Evolutionary conservation across 2,329 filamentous ascomycete species (phyloP), one percentile per base, ranked within the genome.

Genomic region (Saccharata proteae): DNA sequence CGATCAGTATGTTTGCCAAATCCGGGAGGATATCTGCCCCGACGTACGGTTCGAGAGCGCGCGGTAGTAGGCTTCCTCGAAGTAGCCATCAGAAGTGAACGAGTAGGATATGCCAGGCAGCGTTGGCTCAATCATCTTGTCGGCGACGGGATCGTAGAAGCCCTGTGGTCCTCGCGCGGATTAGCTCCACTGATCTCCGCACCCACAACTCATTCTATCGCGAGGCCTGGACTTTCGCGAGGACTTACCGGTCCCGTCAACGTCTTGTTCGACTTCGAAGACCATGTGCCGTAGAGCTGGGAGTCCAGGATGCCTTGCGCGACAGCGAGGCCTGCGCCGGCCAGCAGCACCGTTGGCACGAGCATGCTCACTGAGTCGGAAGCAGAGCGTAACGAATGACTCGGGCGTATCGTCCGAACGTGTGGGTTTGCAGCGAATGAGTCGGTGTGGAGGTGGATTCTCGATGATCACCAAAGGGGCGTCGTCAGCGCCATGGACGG

Each of bases 81-180:
- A 83, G 52, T 66, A 64, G 14, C 77, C 77, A 48, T 80, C 71
- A 23, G 55, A 60, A 4, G 74, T 76, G 54, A 83, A 83, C 8
- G 78, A 82, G 57, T 80, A 83, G 11, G 77, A 80, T 40, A 80
- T 78, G 15, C 78, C 78, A 0, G 77, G 71, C 6, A 57, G 20
- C 20, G 47, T 59, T 11, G 78, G 78, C 52, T 83, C 78, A 41
- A 71, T 69, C 38, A 83, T 63, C 39, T 60, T 61, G 44, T 82
- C 78, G 34, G 71, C 66, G 30, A 72, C 57, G 4, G 75, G 72
- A 53, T 82, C 69, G 46, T 80, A 82, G 55, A 82, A 81, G 44
- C 64, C 69, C 77, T 81, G 36, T 15, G 16, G n/a, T n/a, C n/a
- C n/a, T 15, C 13, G 17, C 16, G 11, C 13, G 17, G 19, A 29